These are phyloP conservation scores for Eutrema salsugineum DNA, from an alignment of 441 rosid genomes.

Conservation along the genomic window DNA sequence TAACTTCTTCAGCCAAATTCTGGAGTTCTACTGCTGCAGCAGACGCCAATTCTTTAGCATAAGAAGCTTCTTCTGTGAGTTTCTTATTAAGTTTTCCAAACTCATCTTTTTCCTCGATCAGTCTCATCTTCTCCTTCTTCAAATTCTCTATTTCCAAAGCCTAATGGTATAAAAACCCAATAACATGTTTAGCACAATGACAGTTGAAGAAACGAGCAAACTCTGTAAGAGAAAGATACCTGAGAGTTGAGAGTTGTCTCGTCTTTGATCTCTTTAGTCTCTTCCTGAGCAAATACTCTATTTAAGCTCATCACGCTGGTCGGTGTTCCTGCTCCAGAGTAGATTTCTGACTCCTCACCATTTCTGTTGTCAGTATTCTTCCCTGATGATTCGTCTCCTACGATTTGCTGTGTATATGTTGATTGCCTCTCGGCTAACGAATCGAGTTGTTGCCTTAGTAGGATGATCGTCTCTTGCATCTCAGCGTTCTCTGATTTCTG, in stretches of 20 bases:
- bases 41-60: constrained; percentile 89
- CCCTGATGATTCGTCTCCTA: constrained; percentile 34
- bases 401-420: constrained; percentile 28
- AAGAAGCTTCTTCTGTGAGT: constrained; percentile 82
- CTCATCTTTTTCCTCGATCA: constrained; percentile 75
- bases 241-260: constrained; percentile 46
- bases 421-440: constrained; percentile 38
- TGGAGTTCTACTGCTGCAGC: constrained; percentile 93
- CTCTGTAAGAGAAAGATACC: constrained; percentile 41
- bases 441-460: constrained; percentile 69
- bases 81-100: constrained; percentile 61
- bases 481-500: constrained; percentile 78
- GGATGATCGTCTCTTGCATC: constrained; percentile 79
- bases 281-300: constrained; percentile 68
- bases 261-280: constrained; percentile 44
- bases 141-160: constrained; percentile 74
- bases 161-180: constrained; percentile 32
- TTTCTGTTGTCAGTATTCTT: constrained; percentile 34
- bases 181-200: constrained; percentile 16
- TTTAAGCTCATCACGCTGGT: constrained; percentile 83
- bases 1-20: constrained; percentile 91
- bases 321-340: constrained; percentile 71
- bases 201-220: constrained; percentile 31
- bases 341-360: constrained; percentile 45
- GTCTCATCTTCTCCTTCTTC: constrained; percentile 63